phyloP scores from a whole-genome alignment of 2,329 filamentous ascomycete genomes.

The Pseudovirgaria hyperparasitica region DNA sequence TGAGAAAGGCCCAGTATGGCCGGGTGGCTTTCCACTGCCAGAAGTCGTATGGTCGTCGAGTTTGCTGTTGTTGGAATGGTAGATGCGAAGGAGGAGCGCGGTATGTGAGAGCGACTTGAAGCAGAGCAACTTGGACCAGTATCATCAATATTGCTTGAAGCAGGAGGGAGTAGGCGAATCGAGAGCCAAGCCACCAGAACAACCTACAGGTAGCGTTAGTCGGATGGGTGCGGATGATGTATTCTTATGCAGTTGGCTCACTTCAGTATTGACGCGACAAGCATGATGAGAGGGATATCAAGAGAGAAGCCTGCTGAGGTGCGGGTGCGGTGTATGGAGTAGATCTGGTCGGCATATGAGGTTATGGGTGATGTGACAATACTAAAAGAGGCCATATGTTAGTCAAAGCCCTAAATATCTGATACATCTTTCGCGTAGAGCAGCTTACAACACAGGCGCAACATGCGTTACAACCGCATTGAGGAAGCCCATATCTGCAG shows the following conservation, averaged over 20 bases:
- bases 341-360: constrained; percentile 54
- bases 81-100: constrained; percentile 31
- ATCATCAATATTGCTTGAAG: constrained; percentile 50
- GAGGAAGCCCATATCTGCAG: constrained; percentile 25
- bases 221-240: constrained; percentile 1
- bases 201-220: constrained; percentile 23
- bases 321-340: constrained; percentile 47
- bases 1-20: constrained; percentile 70
- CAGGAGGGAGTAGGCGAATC: constrained; percentile 45
- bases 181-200: constrained; percentile 53
- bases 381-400: constrained; percentile 20
- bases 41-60: constrained; percentile 58
- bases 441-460: constrained; percentile 24
- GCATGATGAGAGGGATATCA: constrained; percentile 56
- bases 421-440: neutral
- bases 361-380: constrained; percentile 51
- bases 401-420: constrained; percentile 1
- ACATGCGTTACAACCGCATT: constrained; percentile 21
- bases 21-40: constrained; percentile 69
- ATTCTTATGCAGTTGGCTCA: constrained; percentile 13
- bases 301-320: constrained; percentile 52
- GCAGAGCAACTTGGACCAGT: constrained; percentile 41
- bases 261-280: constrained; percentile 51
- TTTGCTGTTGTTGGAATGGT: constrained; percentile 47
- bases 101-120: constrained; percentile 49